phyloP scores from a whole-genome alignment of 768 basidiomycete genomes.

The Clavaria fumosa region DNA sequence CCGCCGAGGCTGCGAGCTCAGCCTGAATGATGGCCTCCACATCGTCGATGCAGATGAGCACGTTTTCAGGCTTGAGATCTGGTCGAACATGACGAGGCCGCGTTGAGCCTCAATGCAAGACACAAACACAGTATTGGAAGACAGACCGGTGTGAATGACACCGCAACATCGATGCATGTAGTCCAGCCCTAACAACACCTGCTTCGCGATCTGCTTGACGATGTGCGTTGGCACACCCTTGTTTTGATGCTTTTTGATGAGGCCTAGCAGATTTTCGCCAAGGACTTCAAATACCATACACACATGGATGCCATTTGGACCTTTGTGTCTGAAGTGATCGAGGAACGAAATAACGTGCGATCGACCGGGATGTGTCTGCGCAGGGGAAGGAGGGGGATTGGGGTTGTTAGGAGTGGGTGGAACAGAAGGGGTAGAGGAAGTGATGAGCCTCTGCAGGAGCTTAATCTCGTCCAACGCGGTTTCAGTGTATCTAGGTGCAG shows the following conservation, averaged over 20 bases:
- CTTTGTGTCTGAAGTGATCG: conserved; percentile 93
- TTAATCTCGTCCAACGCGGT: conserved; percentile 99
- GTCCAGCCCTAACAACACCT: conserved; percentile 86
- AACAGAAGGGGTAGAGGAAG: conserved; percentile 48
- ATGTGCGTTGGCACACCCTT: conserved; percentile 90
- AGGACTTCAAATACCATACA: conserved; percentile 99
- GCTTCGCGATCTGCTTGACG: conserved; percentile 94
- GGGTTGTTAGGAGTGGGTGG: conserved; percentile 33
- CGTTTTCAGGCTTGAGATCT: conserved; percentile 97
- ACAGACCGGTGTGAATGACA: conserved; percentile 82
- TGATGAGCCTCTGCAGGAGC: conserved; percentile 87
- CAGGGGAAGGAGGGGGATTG: conserved; percentile 34
- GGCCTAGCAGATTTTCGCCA: conserved; percentile 87
- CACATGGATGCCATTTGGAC: conserved; percentile 92
- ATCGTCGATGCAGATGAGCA: conserved; percentile 92
- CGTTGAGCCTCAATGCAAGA: conserved; percentile 1
- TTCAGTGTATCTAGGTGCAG: conserved; percentile 91
- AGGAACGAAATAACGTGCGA: conserved; percentile 95
- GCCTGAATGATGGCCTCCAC: conserved; percentile 85
- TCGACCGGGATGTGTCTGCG: conserved; percentile 71
- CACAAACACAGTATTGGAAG: not conserved
- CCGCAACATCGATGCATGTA: conserved; percentile 98
- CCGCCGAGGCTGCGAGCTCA: conserved; percentile 42
- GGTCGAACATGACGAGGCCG: conserved; percentile 8
- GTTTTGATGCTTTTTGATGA: conserved; percentile 97